phyloP scores from a whole-genome alignment of 306 rosid species.

The Glycine tomentella region DNA sequence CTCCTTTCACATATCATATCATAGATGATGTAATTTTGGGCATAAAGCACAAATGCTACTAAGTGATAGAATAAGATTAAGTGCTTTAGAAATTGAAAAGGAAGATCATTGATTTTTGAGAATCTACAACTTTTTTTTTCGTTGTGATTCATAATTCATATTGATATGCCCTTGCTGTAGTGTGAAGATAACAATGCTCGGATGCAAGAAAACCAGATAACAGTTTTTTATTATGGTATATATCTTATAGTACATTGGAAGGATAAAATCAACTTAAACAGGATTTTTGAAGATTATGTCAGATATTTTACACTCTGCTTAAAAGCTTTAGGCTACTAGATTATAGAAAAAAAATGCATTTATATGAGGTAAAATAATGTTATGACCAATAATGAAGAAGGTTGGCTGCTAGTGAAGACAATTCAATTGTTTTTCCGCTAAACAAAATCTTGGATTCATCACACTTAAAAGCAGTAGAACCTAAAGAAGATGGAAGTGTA shows the following conservation, averaged over 20 bases:
- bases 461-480: not conserved
- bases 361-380: not conserved
- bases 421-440: not conserved
- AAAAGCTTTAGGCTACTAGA: not conserved
- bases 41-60: not conserved
- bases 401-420: not conserved
- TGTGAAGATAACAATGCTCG: not conserved
- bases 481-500: conserved; percentile 20
- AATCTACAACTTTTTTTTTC: not conserved
- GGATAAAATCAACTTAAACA: too few species aligned
- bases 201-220: not conserved
- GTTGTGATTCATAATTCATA: not conserved
- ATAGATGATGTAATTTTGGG: conserved; percentile 8
- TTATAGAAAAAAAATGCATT: not conserved
- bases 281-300: not conserved
- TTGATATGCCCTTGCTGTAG: not conserved
- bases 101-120: not conserved
- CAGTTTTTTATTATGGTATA: not conserved
- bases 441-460: conserved; percentile 1
- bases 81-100: not conserved
- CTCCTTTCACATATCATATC: not conserved
- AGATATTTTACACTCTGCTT: not conserved
- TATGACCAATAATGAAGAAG: too few species aligned
- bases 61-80: too few species aligned
- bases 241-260: not conserved